A percentile compares a stretch with the other conserved stretches of the same genome.
These are phyloP conservation scores for Candida wancherniae DNA, from an alignment of 805 yeast species.

Conservation along the genomic window DNA sequence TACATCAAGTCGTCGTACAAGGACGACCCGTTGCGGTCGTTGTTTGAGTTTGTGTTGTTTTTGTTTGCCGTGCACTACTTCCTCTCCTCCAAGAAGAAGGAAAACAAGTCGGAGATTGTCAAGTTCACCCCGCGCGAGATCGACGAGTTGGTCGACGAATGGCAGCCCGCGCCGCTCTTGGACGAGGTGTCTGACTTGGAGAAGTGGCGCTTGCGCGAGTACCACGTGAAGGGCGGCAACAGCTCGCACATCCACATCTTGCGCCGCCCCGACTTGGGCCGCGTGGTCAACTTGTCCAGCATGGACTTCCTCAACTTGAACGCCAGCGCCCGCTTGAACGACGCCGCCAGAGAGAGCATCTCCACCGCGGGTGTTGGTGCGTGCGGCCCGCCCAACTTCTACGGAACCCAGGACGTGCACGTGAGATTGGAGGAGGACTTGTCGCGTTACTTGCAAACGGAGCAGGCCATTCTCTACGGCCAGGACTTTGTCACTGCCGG, in stretches of 20 bases:
- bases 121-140: conserved; percentile 58
- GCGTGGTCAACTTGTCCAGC: conserved; percentile 63
- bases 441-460: conserved; percentile 71
- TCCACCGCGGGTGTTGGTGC: conserved; percentile 88
- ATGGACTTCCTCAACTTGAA: conserved; percentile 68
- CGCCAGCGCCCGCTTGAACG: conserved; percentile 40
- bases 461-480: conserved; percentile 79
- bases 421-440: conserved; percentile 70
- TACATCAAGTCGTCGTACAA: conserved; percentile 85
- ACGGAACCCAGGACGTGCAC: conserved; percentile 93
- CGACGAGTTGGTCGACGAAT: conserved; percentile 79
- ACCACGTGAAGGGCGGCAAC: conserved; percentile 58
- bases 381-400: conserved; percentile 97
- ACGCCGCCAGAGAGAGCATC: conserved; percentile 55
- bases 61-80: conserved; percentile 83
- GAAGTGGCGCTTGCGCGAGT: conserved; percentile 55
- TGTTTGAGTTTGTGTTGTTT: conserved; percentile 71
- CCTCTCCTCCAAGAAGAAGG: conserved; percentile 69
- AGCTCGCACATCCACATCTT: conserved; percentile 33
- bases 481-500: conserved; percentile 87
- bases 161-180: conserved; percentile 88
- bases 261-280: conserved; percentile 20
- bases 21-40: conserved; percentile 87
- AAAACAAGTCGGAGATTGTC: conserved; percentile 66
- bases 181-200: conserved; percentile 48